Evolutionary conservation across 805 yeast species (phyloP).

Genomic region (Scheffersomyces lignosus): DNA sequence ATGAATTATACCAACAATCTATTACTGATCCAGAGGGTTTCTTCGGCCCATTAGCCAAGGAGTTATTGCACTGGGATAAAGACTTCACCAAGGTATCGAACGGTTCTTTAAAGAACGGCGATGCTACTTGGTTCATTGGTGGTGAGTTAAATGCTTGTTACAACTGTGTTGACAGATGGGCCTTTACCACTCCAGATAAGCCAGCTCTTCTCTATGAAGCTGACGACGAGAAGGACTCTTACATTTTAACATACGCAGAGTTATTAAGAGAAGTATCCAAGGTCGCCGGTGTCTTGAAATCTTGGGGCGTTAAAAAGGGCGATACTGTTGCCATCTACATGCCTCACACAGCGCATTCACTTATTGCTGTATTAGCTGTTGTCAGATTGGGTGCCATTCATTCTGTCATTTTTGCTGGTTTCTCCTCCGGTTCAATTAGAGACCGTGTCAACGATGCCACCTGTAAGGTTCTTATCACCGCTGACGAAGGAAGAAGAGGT

Average conservation of each 20-base stretch:
- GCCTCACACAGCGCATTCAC: slow-evolving; percentile 85
- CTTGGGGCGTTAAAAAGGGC: slow-evolving; percentile 72
- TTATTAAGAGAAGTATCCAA: slow-evolving; percentile 67
- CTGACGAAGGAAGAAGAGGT: slow-evolving; percentile 83
- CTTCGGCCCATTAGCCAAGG: slow-evolving; percentile 74
- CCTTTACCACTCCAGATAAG: slow-evolving; percentile 66
- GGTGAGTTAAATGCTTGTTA: slow-evolving; percentile 80
- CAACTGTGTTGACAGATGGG: slow-evolving; percentile 83
- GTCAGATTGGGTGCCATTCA: slow-evolving; percentile 81
- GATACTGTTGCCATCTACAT: slow-evolving; percentile 84
- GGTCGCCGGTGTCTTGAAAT: slow-evolving; percentile 66
- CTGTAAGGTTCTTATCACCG: slow-evolving; percentile 71
- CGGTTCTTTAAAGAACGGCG: slow-evolving; percentile 61
- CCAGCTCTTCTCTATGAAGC: slow-evolving; percentile 79
- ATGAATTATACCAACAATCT: slow-evolving; percentile 67
- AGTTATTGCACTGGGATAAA: slow-evolving; percentile 75
- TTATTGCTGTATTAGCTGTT: slow-evolving; percentile 74
- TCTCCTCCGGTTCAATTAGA: slow-evolving; percentile 67
- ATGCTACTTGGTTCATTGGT: slow-evolving; percentile 71
- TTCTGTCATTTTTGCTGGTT: slow-evolving; percentile 85
- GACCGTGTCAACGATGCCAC: slow-evolving; percentile 74
- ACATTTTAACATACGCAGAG: slow-evolving; percentile 66
- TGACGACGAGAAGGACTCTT: slow-evolving; percentile 69
- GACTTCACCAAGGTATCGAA: slow-evolving; percentile 65
- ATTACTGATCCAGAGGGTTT: slow-evolving; percentile 77